A percentile compares a stretch with the other conserved stretches of the same genome.
phyloP scores from a whole-genome alignment of 1,284 basidiomycete species.

The Apiotrichum sp. region DNA sequence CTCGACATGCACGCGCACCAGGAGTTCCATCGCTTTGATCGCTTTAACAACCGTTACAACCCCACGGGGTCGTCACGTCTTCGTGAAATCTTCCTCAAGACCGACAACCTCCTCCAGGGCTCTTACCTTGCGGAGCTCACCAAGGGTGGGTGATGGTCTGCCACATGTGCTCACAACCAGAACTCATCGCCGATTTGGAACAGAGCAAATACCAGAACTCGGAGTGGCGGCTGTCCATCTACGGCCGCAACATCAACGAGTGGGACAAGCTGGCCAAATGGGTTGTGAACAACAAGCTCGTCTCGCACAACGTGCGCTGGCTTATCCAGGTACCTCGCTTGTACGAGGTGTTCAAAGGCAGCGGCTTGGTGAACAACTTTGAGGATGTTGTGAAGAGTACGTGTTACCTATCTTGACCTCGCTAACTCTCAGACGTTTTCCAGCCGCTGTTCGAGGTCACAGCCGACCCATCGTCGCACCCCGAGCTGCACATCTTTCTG shows the following conservation, averaged over 20 bases:
- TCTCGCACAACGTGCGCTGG: slow-evolving; percentile 97
- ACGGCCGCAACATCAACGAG: slow-evolving; percentile 68
- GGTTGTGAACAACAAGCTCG: slow-evolving; percentile 89
- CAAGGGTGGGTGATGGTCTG: slow-evolving; percentile 56
- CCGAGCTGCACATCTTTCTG: slow-evolving; percentile 90
- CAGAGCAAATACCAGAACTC: slow-evolving; percentile 99
- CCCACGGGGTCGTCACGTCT: slow-evolving; percentile 77
- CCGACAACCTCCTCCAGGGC: slow-evolving; percentile 88
- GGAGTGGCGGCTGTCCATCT: slow-evolving; percentile 96
- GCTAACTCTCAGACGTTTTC: slow-evolving; percentile 73
- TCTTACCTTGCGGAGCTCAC: slow-evolving; percentile 93
- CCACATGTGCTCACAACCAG: slow-evolving; percentile 48
- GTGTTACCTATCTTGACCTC: slow-evolving; percentile 37
- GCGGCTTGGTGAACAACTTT: slow-evolving; percentile 77
- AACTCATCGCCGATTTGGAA: slow-evolving; percentile 92
- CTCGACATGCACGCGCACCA: slow-evolving; percentile 99
- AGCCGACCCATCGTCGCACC: slow-evolving; percentile 78
- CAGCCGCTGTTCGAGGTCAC: slow-evolving; percentile 94
- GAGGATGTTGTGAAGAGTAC: slow-evolving; percentile 83
- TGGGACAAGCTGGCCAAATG: slow-evolving; percentile 99
- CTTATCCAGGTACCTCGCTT: slow-evolving; percentile 92
- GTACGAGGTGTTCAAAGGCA: slow-evolving; percentile 93
- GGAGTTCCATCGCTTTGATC: slow-evolving; percentile 93
- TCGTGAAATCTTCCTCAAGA: slow-evolving; percentile 97
- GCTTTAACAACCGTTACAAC: slow-evolving; percentile 63